These are phyloP conservation scores for Moringa oleifera DNA, from an alignment of 345 rosid genomes.

Conservation along the genomic window DNA sequence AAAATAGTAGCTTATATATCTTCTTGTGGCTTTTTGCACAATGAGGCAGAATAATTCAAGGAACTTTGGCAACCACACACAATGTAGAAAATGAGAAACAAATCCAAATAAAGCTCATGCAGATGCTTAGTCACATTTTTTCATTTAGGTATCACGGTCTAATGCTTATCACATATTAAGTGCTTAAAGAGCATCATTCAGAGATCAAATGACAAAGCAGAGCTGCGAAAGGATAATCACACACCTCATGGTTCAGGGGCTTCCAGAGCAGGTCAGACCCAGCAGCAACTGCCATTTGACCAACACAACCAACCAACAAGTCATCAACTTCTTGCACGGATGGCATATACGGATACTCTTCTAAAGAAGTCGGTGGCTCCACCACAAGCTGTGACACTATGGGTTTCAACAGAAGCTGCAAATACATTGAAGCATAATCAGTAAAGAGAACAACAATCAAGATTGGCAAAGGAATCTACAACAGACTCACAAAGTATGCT, in stretches of 20 bases:
- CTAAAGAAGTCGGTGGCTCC: slow-evolving; percentile 57
- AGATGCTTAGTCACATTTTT: background rate
- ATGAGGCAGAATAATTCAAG: background rate
- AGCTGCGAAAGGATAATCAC: no score
- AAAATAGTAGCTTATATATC: no score
- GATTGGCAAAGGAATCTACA: background rate
- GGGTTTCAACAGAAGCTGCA: slow-evolving; percentile 82
- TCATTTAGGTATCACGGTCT: background rate
- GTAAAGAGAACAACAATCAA: background rate
- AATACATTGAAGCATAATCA: background rate
- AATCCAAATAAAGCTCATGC: background rate
- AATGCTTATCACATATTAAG: background rate
- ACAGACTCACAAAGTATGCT: no score
- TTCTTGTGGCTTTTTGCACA: no score
- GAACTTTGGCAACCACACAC: background rate
- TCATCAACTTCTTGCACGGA: slow-evolving; percentile 74
- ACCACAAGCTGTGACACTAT: slow-evolving; percentile 61
- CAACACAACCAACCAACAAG: slow-evolving; percentile 59
- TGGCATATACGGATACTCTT: slow-evolving; percentile 53
- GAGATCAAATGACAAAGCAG: no score
- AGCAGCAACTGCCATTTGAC: slow-evolving; percentile 93
- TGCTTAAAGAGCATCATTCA: background rate
- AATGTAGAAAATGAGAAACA: background rate
- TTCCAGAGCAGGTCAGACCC: slow-evolving; percentile 92
- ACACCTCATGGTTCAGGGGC: slow-evolving; percentile 92